Conservation (phyloP, 768 basidiomycete genomes). For the Calvatia gigantea region DNA sequence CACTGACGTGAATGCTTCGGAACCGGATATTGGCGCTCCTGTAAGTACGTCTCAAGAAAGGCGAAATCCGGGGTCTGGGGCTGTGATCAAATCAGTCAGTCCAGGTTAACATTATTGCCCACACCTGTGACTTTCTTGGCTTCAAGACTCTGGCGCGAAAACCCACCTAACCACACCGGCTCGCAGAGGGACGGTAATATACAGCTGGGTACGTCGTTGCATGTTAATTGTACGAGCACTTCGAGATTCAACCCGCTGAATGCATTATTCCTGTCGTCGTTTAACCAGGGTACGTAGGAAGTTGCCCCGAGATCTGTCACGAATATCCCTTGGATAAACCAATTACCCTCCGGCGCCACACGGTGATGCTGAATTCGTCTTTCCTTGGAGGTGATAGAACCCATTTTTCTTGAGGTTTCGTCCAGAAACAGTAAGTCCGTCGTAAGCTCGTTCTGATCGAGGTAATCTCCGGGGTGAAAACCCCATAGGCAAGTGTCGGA, state of each 20-base stretch:
- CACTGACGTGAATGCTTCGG: too few relatives aligned
- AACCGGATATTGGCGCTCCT: neutral
- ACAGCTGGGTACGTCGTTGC: too few relatives aligned
- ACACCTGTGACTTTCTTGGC: neutral
- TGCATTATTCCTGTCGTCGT: too few relatives aligned
- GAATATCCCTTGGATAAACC: neutral
- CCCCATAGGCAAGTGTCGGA: neutral
- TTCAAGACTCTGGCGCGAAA: neutral
- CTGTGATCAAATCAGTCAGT: neutral
- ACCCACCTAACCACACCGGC: neutral
- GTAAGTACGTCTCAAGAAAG: neutral
- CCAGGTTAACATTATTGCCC: neutral
- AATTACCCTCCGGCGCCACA: too few relatives aligned
- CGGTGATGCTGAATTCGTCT: neutral
- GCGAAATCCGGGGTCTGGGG: conserved; percentile 11
- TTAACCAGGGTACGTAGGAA: too few relatives aligned
- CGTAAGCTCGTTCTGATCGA: neutral
- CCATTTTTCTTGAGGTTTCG: neutral
- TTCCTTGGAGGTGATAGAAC: neutral
- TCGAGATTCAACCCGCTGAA: too few relatives aligned
- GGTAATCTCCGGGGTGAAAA: conserved; percentile 5
- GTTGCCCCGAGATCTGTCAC: neutral
- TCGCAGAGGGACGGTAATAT: too few relatives aligned
- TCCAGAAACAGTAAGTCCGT: neutral
- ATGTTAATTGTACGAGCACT: too few relatives aligned